A percentile compares a stretch with the other conserved stretches of the same genome.
Evolutionary conservation across 139 green algal genomes (phyloP).

Genomic region (Chlorella sp.): DNA sequence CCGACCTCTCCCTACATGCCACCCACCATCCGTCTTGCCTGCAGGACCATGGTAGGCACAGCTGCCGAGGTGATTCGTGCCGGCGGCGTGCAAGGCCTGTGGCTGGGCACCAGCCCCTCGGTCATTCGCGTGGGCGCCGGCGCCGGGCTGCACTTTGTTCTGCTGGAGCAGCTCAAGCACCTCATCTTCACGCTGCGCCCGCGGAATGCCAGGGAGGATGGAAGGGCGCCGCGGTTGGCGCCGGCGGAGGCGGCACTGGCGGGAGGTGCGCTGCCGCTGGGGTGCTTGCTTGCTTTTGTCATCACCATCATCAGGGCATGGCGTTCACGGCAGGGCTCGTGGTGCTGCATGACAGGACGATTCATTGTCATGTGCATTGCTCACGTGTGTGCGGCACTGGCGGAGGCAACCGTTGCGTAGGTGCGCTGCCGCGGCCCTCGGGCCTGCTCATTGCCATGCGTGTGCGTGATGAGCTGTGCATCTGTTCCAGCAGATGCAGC

Average conservation of each 20-base stretch:
- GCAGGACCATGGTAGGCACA: constrained; percentile 34
- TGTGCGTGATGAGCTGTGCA: no score
- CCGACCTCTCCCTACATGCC: no score
- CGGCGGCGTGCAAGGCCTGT: constrained; percentile 50
- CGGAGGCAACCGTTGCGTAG: no score
- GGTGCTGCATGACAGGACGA: no score
- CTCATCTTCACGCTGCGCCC: background rate
- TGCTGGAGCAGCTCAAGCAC: constrained; percentile 55
- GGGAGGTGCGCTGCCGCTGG: constrained; percentile 16
- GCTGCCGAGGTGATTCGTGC: constrained; percentile 33
- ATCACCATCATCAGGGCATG: no score
- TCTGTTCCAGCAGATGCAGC: no score
- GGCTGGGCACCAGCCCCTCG: constrained; percentile 67
- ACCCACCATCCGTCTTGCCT: background rate
- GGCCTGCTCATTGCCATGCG: no score
- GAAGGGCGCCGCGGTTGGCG: background rate
- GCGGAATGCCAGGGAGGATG: background rate
- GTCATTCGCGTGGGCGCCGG: constrained; percentile 68
- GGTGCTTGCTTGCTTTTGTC: no score
- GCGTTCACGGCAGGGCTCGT: no score
- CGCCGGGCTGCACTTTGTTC: constrained; percentile 71
- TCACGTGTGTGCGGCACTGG: no score
- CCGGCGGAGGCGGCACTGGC: constrained; percentile 9
- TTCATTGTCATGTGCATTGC: no score
- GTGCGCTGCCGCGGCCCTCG: no score